Conservation (phyloP, 331 rosid species). For the Erythrophleum ivorense region DNA sequence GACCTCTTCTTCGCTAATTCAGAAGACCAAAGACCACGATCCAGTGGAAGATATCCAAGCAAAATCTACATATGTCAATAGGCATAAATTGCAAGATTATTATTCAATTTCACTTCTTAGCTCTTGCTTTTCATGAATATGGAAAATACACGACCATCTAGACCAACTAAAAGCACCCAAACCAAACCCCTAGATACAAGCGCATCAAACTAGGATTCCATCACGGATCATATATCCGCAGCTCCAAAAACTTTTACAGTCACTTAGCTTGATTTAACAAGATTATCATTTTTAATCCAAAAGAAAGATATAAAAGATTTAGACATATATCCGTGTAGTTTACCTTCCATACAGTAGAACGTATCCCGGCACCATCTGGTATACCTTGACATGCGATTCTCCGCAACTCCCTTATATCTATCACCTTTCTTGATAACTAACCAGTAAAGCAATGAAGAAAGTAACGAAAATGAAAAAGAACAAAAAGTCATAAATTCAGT, state of each 20-base stretch:
- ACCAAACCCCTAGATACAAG: constrained; percentile 24
- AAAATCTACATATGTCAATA: constrained; percentile 68
- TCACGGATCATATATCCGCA: not conserved
- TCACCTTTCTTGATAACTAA: constrained; percentile 78
- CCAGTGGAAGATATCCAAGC: constrained; percentile 84
- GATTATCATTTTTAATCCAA: not conserved
- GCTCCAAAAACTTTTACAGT: not conserved
- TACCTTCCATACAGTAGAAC: constrained; percentile 96
- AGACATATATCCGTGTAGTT: not conserved
- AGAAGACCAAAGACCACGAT: constrained; percentile 82
- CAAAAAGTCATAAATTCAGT: constrained; percentile 13
- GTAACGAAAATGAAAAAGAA: constrained; percentile 6
- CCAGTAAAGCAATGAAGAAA: not conserved
- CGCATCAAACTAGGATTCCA: not conserved
- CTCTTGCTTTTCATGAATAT: constrained; percentile 20
- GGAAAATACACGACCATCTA: not conserved
- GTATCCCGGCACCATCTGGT: constrained; percentile 87
- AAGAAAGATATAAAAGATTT: not conserved
- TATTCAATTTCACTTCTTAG: constrained; percentile 33
- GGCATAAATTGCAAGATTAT: constrained; percentile 28
- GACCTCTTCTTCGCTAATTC: constrained; percentile 92
- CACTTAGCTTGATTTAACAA: not conserved
- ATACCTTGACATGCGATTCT: constrained; percentile 85
- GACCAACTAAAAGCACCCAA: constrained; percentile 27
- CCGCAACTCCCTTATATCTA: constrained; percentile 71